phyloP scores from a whole-genome alignment of 306 rosid genomes.

The Alnus glutinosa region DNA sequence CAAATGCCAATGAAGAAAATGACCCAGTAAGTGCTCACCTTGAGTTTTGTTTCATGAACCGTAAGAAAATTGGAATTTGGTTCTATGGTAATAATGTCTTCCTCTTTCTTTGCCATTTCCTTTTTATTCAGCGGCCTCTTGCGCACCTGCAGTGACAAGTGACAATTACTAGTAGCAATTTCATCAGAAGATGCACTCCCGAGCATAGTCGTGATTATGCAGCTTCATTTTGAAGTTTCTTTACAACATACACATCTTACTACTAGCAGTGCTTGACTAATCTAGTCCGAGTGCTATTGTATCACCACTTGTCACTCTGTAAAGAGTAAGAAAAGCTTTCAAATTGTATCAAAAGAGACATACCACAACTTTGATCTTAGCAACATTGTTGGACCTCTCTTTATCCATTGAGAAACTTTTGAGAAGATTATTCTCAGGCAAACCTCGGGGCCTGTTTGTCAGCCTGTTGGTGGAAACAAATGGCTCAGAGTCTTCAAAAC shows the following conservation, averaged over 20 bases:
- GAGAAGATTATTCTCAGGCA: constrained; percentile 52
- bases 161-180: not conserved
- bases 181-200: not conserved
- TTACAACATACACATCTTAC: not conserved
- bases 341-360: constrained; percentile 25
- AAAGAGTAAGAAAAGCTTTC: not conserved
- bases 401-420: constrained; percentile 64
- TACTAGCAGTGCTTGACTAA: not conserved
- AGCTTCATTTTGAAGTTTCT: not conserved
- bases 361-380: constrained; percentile 90
- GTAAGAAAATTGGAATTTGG: constrained; percentile 67
- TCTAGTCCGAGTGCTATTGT: constrained; percentile 18
- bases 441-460: constrained; percentile 45
- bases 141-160: constrained; percentile 61
- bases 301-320: not conserved
- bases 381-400: constrained; percentile 73
- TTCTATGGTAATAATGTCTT: constrained; percentile 66
- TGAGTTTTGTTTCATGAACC: constrained; percentile 81
- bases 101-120: constrained; percentile 78
- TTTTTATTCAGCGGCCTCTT: constrained; percentile 81
- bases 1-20: constrained; percentile 3
- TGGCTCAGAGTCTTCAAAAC: constrained; percentile 53
- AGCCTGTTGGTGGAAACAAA: constrained; percentile 40
- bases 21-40: constrained; percentile 48
- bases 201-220: not conserved